phyloP scores from a whole-genome alignment of 495 filamentous ascomycete genomes.

The Penicilliopsis zonata region DNA sequence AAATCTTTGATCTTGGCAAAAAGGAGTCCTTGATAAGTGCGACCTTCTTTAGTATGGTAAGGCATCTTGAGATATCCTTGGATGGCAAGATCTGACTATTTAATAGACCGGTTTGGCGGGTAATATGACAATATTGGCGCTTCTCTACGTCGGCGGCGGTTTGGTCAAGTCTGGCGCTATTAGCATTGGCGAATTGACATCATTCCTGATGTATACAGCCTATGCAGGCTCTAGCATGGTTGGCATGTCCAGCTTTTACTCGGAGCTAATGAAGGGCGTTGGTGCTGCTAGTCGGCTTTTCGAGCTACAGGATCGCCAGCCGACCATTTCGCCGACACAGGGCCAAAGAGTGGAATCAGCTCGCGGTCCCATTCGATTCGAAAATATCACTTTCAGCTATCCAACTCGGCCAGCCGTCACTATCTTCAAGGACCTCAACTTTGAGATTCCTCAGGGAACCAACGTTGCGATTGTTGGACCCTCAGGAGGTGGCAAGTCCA shows the following conservation, averaged over 20 bases:
- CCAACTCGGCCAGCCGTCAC: slow-evolving; percentile 79
- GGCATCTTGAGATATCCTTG: slow-evolving; percentile 24
- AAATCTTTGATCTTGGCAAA: slow-evolving; percentile 81
- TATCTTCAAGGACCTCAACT: slow-evolving; percentile 82
- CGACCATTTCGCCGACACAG: slow-evolving; percentile 72
- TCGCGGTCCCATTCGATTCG: slow-evolving; percentile 76
- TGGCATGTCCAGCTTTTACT: slow-evolving; percentile 90
- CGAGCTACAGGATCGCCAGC: slow-evolving; percentile 86
- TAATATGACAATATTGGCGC: slow-evolving; percentile 89
- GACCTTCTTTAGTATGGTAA: slow-evolving; percentile 74
- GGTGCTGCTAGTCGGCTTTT: slow-evolving; percentile 91
- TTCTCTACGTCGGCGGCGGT: slow-evolving; percentile 81
- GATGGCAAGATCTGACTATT: neutral
- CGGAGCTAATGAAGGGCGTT: slow-evolving; percentile 96
- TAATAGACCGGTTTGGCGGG: slow-evolving; percentile 69
- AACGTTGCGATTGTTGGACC: slow-evolving; percentile 97
- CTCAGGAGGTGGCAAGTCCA: slow-evolving; percentile 89
- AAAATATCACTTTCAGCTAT: slow-evolving; percentile 77
- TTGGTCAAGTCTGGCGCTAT: slow-evolving; percentile 81
- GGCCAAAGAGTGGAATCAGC: slow-evolving; percentile 68
- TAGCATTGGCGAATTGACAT: slow-evolving; percentile 85
- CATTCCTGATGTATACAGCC: slow-evolving; percentile 95
- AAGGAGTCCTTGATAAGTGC: slow-evolving; percentile 78
- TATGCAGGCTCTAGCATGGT: slow-evolving; percentile 88
- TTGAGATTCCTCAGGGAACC: slow-evolving; percentile 80